Conservation (phyloP, 2,329 filamentous ascomycete genomes). For the Cladosporium phlei region DNA sequence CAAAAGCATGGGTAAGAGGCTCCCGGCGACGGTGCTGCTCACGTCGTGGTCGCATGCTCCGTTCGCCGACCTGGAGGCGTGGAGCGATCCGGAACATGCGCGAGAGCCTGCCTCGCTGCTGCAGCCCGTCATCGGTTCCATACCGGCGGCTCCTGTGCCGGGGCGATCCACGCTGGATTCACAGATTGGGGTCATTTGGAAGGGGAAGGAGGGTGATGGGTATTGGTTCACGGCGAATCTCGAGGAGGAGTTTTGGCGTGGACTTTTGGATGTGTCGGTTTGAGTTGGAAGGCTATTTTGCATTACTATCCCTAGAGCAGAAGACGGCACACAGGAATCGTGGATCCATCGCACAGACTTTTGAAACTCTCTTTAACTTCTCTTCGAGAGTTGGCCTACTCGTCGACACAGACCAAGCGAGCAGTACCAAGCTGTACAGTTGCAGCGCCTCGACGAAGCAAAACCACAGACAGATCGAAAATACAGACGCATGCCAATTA, state of each 20-base stretch:
- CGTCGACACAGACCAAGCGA: too few species aligned
- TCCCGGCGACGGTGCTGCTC: not conserved
- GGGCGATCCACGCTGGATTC: not conserved
- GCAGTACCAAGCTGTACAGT: too few species aligned
- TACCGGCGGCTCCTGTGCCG: not conserved
- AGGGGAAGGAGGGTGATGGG: not conserved
- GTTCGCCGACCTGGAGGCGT: not conserved
- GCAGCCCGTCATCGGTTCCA: not conserved
- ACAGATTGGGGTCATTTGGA: not conserved
- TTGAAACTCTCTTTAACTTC: too few species aligned
- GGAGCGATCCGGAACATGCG: not conserved
- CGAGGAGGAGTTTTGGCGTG: not conserved
- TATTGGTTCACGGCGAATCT: conserved; percentile 4
- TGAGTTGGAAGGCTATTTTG: not conserved
- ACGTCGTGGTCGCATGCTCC: conserved; percentile 3
- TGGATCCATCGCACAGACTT: too few species aligned
- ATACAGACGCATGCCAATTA: too few species aligned
- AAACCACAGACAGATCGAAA: too few species aligned
- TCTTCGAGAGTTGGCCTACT: too few species aligned
- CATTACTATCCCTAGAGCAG: too few species aligned
- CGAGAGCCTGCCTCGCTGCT: not conserved
- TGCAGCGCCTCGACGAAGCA: too few species aligned
- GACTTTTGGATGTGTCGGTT: not conserved
- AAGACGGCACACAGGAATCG: too few species aligned
- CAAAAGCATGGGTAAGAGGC: not conserved